These are phyloP conservation scores for Botryotinia globosa DNA, from an alignment of 2,329 filamentous ascomycete species.

Conservation along the genomic window DNA sequence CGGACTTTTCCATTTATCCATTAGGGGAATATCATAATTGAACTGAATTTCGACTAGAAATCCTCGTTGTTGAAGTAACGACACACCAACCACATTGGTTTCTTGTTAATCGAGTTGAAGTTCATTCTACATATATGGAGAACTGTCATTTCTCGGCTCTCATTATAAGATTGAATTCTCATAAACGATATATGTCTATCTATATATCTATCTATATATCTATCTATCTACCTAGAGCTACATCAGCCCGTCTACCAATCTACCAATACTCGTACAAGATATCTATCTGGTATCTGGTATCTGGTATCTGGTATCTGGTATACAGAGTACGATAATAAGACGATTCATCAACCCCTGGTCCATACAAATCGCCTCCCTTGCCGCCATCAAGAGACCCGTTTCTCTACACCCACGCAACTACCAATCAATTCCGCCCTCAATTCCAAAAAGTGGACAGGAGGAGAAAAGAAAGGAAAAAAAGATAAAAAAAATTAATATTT, in stretches of 20 bases:
- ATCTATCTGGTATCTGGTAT: not conserved
- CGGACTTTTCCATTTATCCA: conserved; percentile 11
- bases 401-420: not conserved
- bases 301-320: too few relatives aligned
- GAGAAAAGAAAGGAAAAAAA: not conserved
- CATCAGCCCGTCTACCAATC: too few relatives aligned
- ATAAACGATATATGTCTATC: too few relatives aligned
- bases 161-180: not conserved
- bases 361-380: conserved; percentile 3
- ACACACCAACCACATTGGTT: not conserved
- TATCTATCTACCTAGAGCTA: not conserved
- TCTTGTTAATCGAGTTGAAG: not conserved
- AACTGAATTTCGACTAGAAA: not conserved
- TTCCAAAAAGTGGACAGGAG: not conserved
- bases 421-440: not conserved
- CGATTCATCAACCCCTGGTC: not conserved
- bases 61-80: not conserved
- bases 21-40: not conserved
- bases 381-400: not conserved
- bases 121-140: not conserved
- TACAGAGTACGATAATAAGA: not conserved
- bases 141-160: not conserved
- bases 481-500: not conserved
- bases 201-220: too few relatives aligned
- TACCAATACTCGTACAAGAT: not conserved